Percentiles rank a stretch among this genome's conserved stretches.
phyloP scores from a whole-genome alignment of 768 basidiomycete genomes.

The Naganishia vaughanmartiniae region DNA sequence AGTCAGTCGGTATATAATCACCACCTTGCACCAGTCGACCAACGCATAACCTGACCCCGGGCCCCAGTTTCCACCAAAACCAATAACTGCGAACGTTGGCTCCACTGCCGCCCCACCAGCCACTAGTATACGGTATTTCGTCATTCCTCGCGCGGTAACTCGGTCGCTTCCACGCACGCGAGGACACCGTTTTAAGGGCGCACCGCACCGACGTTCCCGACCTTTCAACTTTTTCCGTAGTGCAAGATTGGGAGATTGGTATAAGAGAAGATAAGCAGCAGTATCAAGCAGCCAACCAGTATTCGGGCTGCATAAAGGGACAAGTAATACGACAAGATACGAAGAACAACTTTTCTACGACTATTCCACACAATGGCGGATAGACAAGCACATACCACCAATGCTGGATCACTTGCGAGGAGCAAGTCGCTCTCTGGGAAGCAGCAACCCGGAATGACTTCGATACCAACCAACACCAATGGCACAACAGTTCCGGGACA shows the following conservation, averaged over 20 bases:
- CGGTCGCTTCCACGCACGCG: not conserved
- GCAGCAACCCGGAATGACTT: not conserved
- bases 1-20: too few species aligned
- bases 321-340: not conserved
- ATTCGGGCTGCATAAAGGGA: not conserved
- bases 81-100: too few species aligned
- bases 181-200: not conserved
- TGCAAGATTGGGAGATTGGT: not conserved
- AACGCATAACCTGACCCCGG: too few species aligned
- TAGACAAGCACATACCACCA: conserved; percentile 12
- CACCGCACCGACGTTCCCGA: too few species aligned
- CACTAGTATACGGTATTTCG: not conserved
- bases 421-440: conserved; percentile 17
- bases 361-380: not conserved
- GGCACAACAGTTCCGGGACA: not conserved
- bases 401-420: conserved; percentile 1
- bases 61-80: too few species aligned
- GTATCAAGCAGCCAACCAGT: too few species aligned
- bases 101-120: too few species aligned
- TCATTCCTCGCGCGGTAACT: not conserved
- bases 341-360: not conserved
- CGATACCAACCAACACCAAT: not conserved
- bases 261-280: not conserved
- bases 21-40: too few species aligned
- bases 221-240: not conserved